Base-by-base conservation (phyloP, 768 basidiomycete species). In the Amanita exitialis region DNA sequence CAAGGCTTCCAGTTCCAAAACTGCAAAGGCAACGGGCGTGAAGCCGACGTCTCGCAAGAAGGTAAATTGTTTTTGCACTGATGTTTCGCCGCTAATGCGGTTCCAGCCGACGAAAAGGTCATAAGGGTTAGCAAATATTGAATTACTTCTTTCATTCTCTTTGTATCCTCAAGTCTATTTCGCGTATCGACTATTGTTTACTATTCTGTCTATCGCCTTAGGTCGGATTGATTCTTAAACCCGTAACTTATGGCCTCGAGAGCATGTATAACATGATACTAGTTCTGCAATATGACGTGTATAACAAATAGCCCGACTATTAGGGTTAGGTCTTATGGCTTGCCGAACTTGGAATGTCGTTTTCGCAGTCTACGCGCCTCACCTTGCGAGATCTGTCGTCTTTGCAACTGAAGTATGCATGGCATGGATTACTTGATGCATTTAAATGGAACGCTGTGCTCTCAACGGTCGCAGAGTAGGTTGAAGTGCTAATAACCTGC, bases 401-500 rank as follows among this genome's bases (percentile, higher is more conserved):
- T 58, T 67, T 88, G 3, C 87, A 90, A 58, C 53, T 78, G 8
- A 70, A 63, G 47, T 90, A 80, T 68, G 72, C 76, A 12, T 70
- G 71, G 57, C 64, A 65, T 8, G 89, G 88, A 13, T 61, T 90
- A 9, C 59, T 77, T 37, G 88, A 90, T 66, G 78, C 86, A 12
- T 85, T 78, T 62, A 76, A 86, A 27, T 87, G 85, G 83, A 77
- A 80, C 62, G 61, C 77, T 21, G 82, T 89, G 46, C 50, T 81
- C 34, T 65, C 71, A 44, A 76, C 80, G 1, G 70, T 83, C 36
- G 65, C 73, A 38, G 77, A 77, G 87, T 89, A 66, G 16, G 45
- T 46, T 20, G 13, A 25, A 27, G 23, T 49, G 63, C 58, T 27
- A n/a, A 46, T 46, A 47, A 27, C 25, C 25, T 27, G 3, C 25